phyloP scores from a whole-genome alignment of 2,329 filamentous ascomycete genomes.

The Thelonectria rubi region DNA sequence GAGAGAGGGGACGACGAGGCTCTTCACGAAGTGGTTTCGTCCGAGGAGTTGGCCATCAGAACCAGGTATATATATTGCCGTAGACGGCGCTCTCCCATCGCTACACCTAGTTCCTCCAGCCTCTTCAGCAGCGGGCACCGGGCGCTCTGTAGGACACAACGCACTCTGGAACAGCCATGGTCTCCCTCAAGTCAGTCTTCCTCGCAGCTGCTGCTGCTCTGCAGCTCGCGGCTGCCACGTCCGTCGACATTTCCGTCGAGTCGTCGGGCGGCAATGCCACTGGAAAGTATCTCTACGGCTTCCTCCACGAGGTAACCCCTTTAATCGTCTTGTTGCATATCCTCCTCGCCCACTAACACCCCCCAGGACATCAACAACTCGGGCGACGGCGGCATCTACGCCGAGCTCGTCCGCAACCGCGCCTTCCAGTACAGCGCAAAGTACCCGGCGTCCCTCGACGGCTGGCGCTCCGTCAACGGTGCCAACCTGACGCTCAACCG shows the following conservation, averaged over 20 bases:
- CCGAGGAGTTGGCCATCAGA: no score
- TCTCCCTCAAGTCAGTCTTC: conserved; percentile 23
- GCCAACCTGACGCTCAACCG: conserved; percentile 58
- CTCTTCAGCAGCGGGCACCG: conserved; percentile 3
- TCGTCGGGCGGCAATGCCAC: conserved; percentile 53
- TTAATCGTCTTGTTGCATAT: neutral
- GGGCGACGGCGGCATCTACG: conserved; percentile 78
- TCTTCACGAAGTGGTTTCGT: neutral
- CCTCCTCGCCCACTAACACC: neutral
- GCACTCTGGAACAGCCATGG: conserved; percentile 13
- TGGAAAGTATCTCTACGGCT: conserved; percentile 56
- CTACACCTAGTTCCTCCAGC: conserved; percentile 1
- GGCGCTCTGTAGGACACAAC: conserved; percentile 2
- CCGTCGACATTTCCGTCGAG: conserved; percentile 50
- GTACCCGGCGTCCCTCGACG: conserved; percentile 55
- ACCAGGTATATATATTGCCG: conserved; percentile 12
- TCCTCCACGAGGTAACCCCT: conserved; percentile 53
- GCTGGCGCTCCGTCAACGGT: conserved; percentile 55
- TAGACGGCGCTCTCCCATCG: neutral
- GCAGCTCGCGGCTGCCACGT: conserved; percentile 22
- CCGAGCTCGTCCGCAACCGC: conserved; percentile 74
- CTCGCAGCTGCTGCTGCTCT: no score
- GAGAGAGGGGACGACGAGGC: neutral
- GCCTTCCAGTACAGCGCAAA: conserved; percentile 68
- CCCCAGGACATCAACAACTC: conserved; percentile 70